Evolutionary conservation across 2,329 filamentous ascomycete species (phyloP).

Genomic region (Ambrosiella xylebori): DNA sequence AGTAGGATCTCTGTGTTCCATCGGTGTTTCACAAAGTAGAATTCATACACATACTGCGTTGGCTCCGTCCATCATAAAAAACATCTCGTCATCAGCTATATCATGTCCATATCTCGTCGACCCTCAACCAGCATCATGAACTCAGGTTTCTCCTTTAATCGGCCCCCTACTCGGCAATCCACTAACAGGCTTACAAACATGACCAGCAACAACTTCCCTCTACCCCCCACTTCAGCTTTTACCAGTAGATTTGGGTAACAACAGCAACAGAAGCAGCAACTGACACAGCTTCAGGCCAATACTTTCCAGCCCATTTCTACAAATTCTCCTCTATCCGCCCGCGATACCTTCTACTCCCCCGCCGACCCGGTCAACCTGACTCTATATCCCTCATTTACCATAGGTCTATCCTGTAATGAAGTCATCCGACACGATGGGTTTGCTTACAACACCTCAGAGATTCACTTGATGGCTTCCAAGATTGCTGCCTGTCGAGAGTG

Average conservation of each 20-base stretch:
- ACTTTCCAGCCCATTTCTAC: neutral
- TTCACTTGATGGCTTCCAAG: constrained; percentile 19
- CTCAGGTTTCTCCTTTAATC: neutral
- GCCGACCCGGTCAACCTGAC: neutral
- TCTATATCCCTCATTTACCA: neutral
- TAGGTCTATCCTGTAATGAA: neutral
- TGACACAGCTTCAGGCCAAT: neutral
- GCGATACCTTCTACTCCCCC: neutral
- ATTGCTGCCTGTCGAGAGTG: constrained; percentile 20
- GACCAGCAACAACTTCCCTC: neutral
- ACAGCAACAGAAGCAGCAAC: neutral
- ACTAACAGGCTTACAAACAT: neutral
- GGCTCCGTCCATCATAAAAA: neutral
- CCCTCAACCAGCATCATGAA: neutral
- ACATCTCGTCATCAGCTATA: neutral
- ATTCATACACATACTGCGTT: neutral
- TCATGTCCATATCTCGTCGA: neutral
- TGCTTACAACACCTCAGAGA: constrained; percentile 13
- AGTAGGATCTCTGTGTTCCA: too few species aligned
- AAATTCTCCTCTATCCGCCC: neutral
- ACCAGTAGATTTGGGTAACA: neutral
- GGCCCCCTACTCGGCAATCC: neutral
- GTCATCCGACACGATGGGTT: constrained; percentile 1
- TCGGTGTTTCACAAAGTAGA: too few species aligned
- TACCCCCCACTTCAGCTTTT: neutral